Conservation (phyloP, 2,329 filamentous ascomycete species). For the Albifimbria verrucaria region DNA sequence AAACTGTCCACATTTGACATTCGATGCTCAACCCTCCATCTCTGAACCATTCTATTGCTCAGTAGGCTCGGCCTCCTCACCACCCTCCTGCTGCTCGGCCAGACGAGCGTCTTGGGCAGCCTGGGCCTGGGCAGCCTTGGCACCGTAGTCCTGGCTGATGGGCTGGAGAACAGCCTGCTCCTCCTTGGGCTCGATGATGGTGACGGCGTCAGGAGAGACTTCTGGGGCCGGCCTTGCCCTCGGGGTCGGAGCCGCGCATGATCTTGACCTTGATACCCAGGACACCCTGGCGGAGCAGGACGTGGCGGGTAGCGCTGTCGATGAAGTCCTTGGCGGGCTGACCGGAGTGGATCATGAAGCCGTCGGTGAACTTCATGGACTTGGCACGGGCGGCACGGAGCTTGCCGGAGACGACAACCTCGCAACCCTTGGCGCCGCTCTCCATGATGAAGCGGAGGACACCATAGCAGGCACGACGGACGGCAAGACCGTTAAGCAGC, state of each 20-base stretch:
- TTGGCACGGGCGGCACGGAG: slow-evolving; percentile 98
- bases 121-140: slow-evolving; percentile 71
- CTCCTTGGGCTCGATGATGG: slow-evolving; percentile 99
- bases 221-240: slow-evolving; percentile 97
- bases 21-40: slow-evolving; percentile 19
- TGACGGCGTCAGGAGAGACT: slow-evolving; percentile 96
- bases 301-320: slow-evolving; percentile 96
- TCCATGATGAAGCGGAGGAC: slow-evolving; percentile 99
- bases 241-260: slow-evolving; percentile 98
- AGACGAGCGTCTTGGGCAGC: slow-evolving; percentile 60
- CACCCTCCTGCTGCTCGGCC: slow-evolving; percentile 56
- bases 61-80: slow-evolving; percentile 50
- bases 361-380: slow-evolving; percentile 99
- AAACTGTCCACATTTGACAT: slow-evolving; percentile 10
- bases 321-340: slow-evolving; percentile 99
- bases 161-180: slow-evolving; percentile 93
- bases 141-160: slow-evolving; percentile 97
- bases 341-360: slow-evolving; percentile 99
- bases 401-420: slow-evolving; percentile 99
- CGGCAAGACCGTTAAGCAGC: slow-evolving; percentile 98
- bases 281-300: slow-evolving; percentile 99
- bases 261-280: slow-evolving; percentile 99
- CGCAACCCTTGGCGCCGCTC: slow-evolving; percentile 98
- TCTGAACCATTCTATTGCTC: slow-evolving; percentile 33
- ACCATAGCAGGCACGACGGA: slow-evolving; percentile 99